Evolutionary conservation across 257 asterid genomes (phyloP).

Genomic region (Penstemon eatonii): DNA sequence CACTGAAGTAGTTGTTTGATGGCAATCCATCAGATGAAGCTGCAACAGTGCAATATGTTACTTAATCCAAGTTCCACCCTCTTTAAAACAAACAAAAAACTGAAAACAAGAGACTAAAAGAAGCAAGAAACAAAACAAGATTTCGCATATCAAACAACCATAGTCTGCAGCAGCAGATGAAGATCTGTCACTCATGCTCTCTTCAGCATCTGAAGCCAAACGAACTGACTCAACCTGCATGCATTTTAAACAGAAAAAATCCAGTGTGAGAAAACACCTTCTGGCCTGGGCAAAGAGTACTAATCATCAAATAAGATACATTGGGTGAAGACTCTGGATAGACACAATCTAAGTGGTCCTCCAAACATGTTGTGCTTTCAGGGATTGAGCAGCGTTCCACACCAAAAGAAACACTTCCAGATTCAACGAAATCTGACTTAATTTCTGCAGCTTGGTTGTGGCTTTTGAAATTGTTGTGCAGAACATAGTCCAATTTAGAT

Average conservation of each 20-base stretch:
- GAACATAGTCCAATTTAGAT: constrained; percentile 22
- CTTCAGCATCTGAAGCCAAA: constrained; percentile 42
- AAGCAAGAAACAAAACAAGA: constrained; percentile 23
- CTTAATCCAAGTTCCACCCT: constrained; percentile 23
- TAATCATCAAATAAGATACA: constrained; percentile 32
- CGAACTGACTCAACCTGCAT: constrained; percentile 52
- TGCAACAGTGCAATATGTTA: constrained; percentile 33
- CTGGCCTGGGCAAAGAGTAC: constrained; percentile 18
- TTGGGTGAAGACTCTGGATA: constrained; percentile 31
- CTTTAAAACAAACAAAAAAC: constrained; percentile 12
- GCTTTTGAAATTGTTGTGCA: constrained; percentile 16
- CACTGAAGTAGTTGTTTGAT: constrained; percentile 35
- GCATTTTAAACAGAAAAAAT: constrained; percentile 27
- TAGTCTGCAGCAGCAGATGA: constrained; percentile 44
- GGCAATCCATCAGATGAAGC: constrained; percentile 46
- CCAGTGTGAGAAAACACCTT: constrained; percentile 26
- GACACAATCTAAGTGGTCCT: constrained; percentile 29
- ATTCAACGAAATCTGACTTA: constrained; percentile 28
- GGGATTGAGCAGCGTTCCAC: constrained; percentile 31
- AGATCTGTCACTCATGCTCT: constrained; percentile 42
- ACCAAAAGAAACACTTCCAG: constrained; percentile 21
- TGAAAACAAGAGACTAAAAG: constrained; percentile 15
- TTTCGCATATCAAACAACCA: constrained; percentile 36
- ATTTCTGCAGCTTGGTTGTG: constrained; percentile 29
- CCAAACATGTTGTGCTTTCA: constrained; percentile 30